Conservation (phyloP, 306 rosid species). For the Vigna hirtella region DNA sequence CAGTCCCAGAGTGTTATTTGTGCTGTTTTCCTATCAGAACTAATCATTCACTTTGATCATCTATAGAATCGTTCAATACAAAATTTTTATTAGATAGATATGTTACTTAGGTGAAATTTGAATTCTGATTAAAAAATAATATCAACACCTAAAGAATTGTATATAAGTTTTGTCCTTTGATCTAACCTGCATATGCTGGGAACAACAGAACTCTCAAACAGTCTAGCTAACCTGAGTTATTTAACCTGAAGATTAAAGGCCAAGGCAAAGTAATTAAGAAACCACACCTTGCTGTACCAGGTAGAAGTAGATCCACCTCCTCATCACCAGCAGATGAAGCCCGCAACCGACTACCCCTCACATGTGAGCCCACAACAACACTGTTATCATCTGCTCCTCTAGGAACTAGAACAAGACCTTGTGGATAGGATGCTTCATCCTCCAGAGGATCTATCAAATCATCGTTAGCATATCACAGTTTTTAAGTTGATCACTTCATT, state of each 20-base stretch:
- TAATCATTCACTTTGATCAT: too few species aligned
- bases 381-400: slow-evolving; percentile 66
- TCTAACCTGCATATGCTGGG: too few species aligned
- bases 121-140: too few species aligned
- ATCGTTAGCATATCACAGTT: slow-evolving; percentile 22
- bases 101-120: too few species aligned
- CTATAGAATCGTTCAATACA: too few species aligned
- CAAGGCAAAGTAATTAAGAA: background rate
- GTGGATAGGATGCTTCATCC: slow-evolving; percentile 79
- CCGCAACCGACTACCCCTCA: slow-evolving; percentile 87
- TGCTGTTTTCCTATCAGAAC: too few species aligned
- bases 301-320: slow-evolving; percentile 92
- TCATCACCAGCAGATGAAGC: slow-evolving; percentile 88
- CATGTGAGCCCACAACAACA: slow-evolving; percentile 84
- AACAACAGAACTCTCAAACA: too few species aligned
- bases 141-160: too few species aligned
- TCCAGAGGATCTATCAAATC: slow-evolving; percentile 71
- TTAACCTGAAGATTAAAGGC: background rate
- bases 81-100: too few species aligned
- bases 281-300: slow-evolving; percentile 90
- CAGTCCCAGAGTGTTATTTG: too few species aligned
- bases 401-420: slow-evolving; percentile 92
- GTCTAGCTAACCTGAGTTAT: too few species aligned
- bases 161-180: too few species aligned
- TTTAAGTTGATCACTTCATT: slow-evolving; percentile 8